A percentile compares a stretch with the other conserved stretches of the same genome.
These are phyloP conservation scores for Furcasterigmium sp. DNA, from an alignment of 2,329 filamentous ascomycete species.

Conservation along the genomic window DNA sequence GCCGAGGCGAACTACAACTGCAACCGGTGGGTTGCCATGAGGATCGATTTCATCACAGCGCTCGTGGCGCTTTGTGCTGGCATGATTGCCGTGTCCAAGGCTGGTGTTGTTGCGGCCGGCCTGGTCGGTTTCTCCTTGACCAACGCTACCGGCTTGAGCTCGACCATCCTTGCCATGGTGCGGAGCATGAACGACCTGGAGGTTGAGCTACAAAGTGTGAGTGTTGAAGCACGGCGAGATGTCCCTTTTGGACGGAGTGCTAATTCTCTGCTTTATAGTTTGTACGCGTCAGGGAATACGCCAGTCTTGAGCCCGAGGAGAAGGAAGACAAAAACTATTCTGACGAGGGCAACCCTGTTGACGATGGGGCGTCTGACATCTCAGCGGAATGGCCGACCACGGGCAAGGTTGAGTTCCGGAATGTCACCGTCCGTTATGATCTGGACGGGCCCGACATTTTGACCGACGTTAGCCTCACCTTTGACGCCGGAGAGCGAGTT, in stretches of 20 bases:
- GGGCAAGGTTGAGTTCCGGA: conserved; percentile 45
- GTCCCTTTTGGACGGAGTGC: too few species aligned
- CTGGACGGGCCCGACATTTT: conserved; percentile 41
- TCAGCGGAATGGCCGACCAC: conserved; percentile 38
- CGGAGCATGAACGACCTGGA: conserved; percentile 51
- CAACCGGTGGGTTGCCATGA: conserved; percentile 53
- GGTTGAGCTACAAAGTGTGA: conserved; percentile 49
- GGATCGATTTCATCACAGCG: conserved; percentile 49
- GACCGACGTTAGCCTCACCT: conserved; percentile 43
- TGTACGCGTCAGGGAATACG: conserved; percentile 44
- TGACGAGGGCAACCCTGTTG: conserved; percentile 32
- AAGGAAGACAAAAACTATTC: conserved; percentile 33
- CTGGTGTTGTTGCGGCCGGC: conserved; percentile 41
- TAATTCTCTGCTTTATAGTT: conserved; percentile 28
- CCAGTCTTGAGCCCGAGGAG: conserved; percentile 38
- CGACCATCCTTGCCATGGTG: conserved; percentile 46
- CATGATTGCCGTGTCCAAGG: conserved; percentile 44
- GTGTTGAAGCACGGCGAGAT: too few species aligned
- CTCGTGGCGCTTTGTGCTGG: conserved; percentile 46
- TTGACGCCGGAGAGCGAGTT: conserved; percentile 65
- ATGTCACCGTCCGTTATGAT: conserved; percentile 44
- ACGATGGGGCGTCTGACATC: conserved; percentile 29
- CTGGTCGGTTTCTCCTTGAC: conserved; percentile 52
- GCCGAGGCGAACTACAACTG: conserved; percentile 47
- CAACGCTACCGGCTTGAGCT: conserved; percentile 49